Evolutionary conservation across 2,329 filamentous ascomycete species (phyloP), one percentile per base, ranked within the genome.

Genomic region (Penicillium sclerotiorum): DNA sequence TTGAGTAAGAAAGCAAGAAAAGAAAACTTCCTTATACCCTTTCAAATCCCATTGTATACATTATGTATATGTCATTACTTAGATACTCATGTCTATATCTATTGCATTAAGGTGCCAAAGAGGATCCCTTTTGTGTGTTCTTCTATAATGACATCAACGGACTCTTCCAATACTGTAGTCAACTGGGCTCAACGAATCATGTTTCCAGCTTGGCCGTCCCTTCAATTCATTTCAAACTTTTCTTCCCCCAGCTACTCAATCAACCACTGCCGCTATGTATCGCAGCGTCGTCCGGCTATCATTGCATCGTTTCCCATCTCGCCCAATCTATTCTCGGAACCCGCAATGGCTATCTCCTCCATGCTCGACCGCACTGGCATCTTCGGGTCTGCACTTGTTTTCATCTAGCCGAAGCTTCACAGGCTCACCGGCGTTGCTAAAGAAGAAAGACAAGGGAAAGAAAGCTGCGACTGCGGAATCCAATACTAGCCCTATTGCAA

Each of bases 371-470:
- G 8, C 15, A 6, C 28, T 32, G 11, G 12, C 20, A 12, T 11
- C 17, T 21, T 15, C 22, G 28, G 23, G 35, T 21, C 25, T 32
- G 23, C 28, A 38, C n/a, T 18, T 6, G 13, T 21, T 11, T 17
- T n/a, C n/a, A 15, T n/a, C n/a, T 28, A 40, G 25, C 5, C 60
- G 57, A 38, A 50, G 20, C 38, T 81, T 83, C 62, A 70, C 74
- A 18, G 73, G 67, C 18, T 75, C 75, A 18, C 58, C 67, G 2
- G 30, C 53, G 7, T 64, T 76, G 15, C 64, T 66, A 41, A 84
- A 83, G 57, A 83, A 83, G 63, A 77, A 77, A 30, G 82, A 83
- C 59, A 78, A 73, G 22, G 75, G 77, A 61, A 76, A 77, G 44
- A 74, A 74, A 22, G 15, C 32, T 20, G 66, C 73, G 17, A 60